phyloP scores from a whole-genome alignment of 495 filamentous ascomycete genomes.

The Rostrohypoxylon terebratum region DNA sequence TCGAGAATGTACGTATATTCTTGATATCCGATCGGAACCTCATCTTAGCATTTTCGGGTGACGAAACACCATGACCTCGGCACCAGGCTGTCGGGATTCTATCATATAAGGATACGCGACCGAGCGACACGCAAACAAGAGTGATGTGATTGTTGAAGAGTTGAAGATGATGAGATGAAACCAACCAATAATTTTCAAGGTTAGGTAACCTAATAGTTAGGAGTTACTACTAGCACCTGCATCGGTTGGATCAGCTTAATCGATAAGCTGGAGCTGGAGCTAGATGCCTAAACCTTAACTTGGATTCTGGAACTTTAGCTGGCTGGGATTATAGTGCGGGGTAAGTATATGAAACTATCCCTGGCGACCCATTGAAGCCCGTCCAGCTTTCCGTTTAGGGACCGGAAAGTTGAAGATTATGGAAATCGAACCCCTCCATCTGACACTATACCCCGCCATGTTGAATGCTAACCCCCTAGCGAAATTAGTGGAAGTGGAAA shows the following conservation, averaged over 20 bases:
- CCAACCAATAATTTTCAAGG: slow-evolving; percentile 3
- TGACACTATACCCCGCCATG: slow-evolving; percentile 11
- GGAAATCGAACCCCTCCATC: slow-evolving; percentile 25
- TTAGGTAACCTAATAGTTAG: neutral
- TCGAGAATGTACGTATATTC: slow-evolving; percentile 86
- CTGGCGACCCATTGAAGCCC: slow-evolving; percentile 18
- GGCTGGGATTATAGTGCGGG: slow-evolving; percentile 35
- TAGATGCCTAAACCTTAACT: slow-evolving; percentile 15
- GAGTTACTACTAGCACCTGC: neutral
- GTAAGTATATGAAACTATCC: slow-evolving; percentile 30
- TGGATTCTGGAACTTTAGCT: too few species aligned
- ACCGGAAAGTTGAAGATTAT: slow-evolving; percentile 13
- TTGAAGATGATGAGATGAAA: neutral
- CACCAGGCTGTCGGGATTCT: neutral
- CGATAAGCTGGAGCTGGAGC: slow-evolving; percentile 31
- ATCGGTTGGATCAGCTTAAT: slow-evolving; percentile 35
- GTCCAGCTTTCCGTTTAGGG: slow-evolving; percentile 24
- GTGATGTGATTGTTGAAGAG: neutral
- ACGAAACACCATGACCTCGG: slow-evolving; percentile 19
- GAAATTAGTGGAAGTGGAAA: slow-evolving; percentile 20
- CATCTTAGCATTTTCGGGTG: slow-evolving; percentile 62
- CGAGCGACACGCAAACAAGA: slow-evolving; percentile 6
- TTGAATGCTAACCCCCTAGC: slow-evolving; percentile 2
- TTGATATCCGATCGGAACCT: slow-evolving; percentile 82
- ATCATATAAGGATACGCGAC: slow-evolving; percentile 26